Base-by-base conservation (phyloP, 2,329 filamentous ascomycete genomes). In the Fusarium proliferatum region DNA sequence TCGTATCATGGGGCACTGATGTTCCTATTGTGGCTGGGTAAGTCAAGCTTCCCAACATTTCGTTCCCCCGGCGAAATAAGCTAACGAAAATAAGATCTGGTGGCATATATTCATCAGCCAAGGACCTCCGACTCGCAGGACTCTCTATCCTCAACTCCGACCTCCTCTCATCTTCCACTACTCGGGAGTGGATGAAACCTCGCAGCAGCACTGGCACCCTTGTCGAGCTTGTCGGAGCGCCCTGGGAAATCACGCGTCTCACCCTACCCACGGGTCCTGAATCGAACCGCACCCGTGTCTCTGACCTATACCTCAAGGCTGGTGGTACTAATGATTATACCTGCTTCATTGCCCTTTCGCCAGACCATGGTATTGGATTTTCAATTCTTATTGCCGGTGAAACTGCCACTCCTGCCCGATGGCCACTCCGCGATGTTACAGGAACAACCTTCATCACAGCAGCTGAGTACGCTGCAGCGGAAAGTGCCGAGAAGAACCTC, bases 371-470 rank as follows among this genome's bases (percentile, higher is more conserved):
- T 3, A 46, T 76, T 8, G 73, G 73, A 9, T 80, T 78, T 55
- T 74, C 77, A 12, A 45, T 82, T 13, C 41, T 81, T 21, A 48
- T 77, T 5, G 79, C 78, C 3, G 79, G 80, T 0, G 36, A 57
- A 0, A 71, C 70, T 1, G 76, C 78, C 4, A 63, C 75, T 11
- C 13, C 49, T 1, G 76, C 62, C 2, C 69, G 70, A 9, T 73
- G 67, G 51, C 62, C 69, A 5, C 58, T 79, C 2, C 69, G 75
- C 4, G 60, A 73, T 4, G 17, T 60, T 9, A 42, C 76, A 7
- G 75, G 72, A 5, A 71, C 68, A 6, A 49, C 57, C 7, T 76
- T 79, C 1, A 51, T 78, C 9, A 69, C 72, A 3, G 72, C 76
- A 13, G 67, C 70, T 8, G 77, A 79, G 55, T 38, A 57, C 3